Conservation (phyloP, 2,329 filamentous ascomycete genomes). For the Cryoendolithus antarcticus region DNA sequence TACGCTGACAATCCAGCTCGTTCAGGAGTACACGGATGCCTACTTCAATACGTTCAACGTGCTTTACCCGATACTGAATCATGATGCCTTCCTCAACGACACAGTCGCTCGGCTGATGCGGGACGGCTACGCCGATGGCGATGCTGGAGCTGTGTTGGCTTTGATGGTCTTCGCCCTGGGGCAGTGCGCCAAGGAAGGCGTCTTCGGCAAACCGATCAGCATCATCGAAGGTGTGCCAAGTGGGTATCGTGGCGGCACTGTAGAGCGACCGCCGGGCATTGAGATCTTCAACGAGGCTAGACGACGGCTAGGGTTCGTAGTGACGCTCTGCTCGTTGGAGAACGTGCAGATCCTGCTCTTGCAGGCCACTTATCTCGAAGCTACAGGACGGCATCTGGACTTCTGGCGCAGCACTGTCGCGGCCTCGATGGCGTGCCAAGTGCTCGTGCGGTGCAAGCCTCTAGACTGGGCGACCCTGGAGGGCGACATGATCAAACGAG, state of each 20-base stretch:
- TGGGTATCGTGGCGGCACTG: constrained; percentile 41
- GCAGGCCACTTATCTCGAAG: constrained; percentile 29
- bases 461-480: constrained; percentile 36
- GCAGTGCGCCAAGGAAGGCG: constrained; percentile 43
- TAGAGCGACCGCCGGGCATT: constrained; percentile 42
- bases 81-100: constrained; percentile 40
- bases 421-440: constrained; percentile 46
- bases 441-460: constrained; percentile 38
- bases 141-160: constrained; percentile 39
- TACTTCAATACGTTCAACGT: constrained; percentile 52
- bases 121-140: constrained; percentile 39
- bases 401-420: constrained; percentile 47
- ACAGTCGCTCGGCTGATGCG: constrained; percentile 35
- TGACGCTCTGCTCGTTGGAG: constrained; percentile 44
- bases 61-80: constrained; percentile 46
- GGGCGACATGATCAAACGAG: constrained; percentile 41
- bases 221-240: constrained; percentile 35
- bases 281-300: constrained; percentile 51
- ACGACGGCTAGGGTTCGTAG: constrained; percentile 45
- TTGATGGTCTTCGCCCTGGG: constrained; percentile 48
- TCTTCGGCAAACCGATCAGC: constrained; percentile 35
- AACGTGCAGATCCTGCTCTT: constrained; percentile 48
- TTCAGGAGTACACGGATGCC: constrained; percentile 39
- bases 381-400: constrained; percentile 32
- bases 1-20: constrained; percentile 35